Conservation (phyloP, 2,329 filamentous ascomycete genomes). For the Coniochaeta sp. region DNA sequence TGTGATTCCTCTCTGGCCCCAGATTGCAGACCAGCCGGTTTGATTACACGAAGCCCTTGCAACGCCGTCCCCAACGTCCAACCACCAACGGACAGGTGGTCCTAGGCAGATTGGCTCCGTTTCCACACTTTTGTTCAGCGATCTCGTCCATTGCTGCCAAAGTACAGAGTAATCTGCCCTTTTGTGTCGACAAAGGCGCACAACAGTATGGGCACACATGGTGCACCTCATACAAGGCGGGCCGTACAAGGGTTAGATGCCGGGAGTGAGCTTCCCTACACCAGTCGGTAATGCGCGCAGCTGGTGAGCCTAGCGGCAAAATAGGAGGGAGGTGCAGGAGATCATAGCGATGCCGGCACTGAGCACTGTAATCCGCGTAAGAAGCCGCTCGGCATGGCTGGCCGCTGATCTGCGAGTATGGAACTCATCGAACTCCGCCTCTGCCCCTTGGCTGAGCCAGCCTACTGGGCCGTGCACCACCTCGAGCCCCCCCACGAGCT, state of each 20-base stretch:
- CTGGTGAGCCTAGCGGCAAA: not conserved
- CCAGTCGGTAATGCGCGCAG: not conserved
- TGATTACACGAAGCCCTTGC: not conserved
- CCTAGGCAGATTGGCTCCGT: constrained; percentile 86
- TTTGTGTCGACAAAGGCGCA: not conserved
- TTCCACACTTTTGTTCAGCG: constrained; percentile 11
- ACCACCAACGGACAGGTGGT: constrained; percentile 11
- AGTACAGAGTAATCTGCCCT: not conserved
- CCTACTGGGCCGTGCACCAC: constrained; percentile 31
- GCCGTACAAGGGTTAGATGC: not conserved
- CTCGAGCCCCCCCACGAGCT: constrained; percentile 25
- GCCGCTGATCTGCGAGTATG: not conserved
- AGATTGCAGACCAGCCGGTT: not conserved
- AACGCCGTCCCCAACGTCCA: not conserved
- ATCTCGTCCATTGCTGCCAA: constrained; percentile 25
- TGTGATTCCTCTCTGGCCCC: not conserved
- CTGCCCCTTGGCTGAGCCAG: constrained; percentile 37
- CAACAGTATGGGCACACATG: not conserved
- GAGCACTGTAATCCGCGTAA: not conserved
- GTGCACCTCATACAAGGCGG: not conserved
- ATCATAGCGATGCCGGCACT: not conserved
- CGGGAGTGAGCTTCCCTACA: not conserved
- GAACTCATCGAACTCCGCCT: constrained; percentile 14
- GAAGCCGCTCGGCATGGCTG: not conserved
- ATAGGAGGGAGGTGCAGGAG: not conserved